Conservation (phyloP, 2,329 filamentous ascomycete species). For the Corniculantispora saksenae region DNA sequence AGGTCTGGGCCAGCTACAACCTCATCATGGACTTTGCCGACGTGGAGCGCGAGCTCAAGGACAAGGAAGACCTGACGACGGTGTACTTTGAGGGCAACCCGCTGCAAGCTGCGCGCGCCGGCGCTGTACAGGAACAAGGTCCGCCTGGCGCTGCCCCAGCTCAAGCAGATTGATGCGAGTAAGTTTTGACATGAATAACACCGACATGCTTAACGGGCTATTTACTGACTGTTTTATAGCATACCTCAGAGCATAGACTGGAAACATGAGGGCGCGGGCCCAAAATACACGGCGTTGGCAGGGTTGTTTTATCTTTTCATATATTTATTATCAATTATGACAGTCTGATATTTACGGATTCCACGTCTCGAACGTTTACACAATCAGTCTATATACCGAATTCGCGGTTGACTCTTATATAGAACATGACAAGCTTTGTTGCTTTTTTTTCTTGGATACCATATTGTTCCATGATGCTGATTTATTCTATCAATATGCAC, state of each 20-base stretch:
- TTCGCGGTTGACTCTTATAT: background rate
- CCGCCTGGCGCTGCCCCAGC: constrained; percentile 78
- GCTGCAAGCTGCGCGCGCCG: constrained; percentile 74
- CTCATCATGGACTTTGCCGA: constrained; percentile 77
- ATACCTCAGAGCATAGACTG: constrained; percentile 14
- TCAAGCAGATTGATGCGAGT: constrained; percentile 97
- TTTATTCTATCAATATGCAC: background rate
- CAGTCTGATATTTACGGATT: background rate
- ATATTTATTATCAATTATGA: background rate
- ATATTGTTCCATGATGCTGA: background rate
- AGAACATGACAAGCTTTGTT: background rate
- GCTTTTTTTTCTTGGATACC: background rate
- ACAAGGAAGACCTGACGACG: constrained; percentile 79
- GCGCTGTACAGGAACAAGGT: constrained; percentile 94
- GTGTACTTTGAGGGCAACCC: constrained; percentile 98
- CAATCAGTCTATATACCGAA: background rate
- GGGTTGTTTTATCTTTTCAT: background rate
- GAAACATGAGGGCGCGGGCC: background rate
- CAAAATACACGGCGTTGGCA: constrained; percentile 2
- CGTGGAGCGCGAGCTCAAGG: constrained; percentile 73
- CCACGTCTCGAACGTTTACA: background rate
- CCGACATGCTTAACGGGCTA: no score
- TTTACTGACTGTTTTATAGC: constrained; percentile 3
- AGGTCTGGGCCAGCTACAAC: constrained; percentile 95
- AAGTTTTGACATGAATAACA: constrained; percentile 56